Evolutionary conservation across 441 rosid genomes (phyloP).

Genomic region (Biscutella laevigata): DNA sequence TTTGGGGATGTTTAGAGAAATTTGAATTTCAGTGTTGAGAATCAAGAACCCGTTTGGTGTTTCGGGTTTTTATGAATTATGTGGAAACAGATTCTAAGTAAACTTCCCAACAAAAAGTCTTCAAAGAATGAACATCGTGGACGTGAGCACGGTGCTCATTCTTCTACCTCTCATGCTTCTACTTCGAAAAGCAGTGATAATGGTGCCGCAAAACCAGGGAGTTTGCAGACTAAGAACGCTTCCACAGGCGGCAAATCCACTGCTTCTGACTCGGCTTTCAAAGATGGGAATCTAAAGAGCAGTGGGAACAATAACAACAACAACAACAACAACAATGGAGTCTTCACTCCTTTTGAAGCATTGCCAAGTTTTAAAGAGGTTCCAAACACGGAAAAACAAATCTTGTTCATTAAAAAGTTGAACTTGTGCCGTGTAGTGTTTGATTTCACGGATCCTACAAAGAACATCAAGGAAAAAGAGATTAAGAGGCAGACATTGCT

Average conservation of each 20-base stretch:
- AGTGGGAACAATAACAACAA: constrained; percentile 35
- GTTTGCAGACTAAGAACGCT: constrained; percentile 17
- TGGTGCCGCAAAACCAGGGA: constrained; percentile 14
- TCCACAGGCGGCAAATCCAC: constrained; percentile 12
- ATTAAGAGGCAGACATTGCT: constrained; percentile 59
- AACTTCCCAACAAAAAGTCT: constrained; percentile 67
- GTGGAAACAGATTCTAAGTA: constrained; percentile 74
- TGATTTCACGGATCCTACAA: constrained; percentile 56
- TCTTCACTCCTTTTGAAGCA: constrained; percentile 45
- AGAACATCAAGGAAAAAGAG: constrained; percentile 61
- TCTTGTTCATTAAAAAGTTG: constrained; percentile 43
- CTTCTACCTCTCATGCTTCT: constrained; percentile 23
- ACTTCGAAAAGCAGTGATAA: constrained; percentile 22
- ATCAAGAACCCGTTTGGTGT: constrained; percentile 7
- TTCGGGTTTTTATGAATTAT: constrained; percentile 10
- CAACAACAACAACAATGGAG: constrained; percentile 38
- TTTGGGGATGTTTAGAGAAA: constrained; percentile 14
- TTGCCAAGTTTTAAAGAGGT: constrained; percentile 57
- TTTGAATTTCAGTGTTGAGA: constrained; percentile 16
- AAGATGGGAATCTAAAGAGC: constrained; percentile 35
- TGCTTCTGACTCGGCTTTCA: constrained; percentile 19
- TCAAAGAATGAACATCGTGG: constrained; percentile 37
- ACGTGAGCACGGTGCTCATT: constrained; percentile 24
- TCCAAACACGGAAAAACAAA: constrained; percentile 50
- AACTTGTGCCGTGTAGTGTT: constrained; percentile 48